phyloP scores from a whole-genome alignment of 805 yeast genomes.

The Wickerhamiella spandovensis region DNA sequence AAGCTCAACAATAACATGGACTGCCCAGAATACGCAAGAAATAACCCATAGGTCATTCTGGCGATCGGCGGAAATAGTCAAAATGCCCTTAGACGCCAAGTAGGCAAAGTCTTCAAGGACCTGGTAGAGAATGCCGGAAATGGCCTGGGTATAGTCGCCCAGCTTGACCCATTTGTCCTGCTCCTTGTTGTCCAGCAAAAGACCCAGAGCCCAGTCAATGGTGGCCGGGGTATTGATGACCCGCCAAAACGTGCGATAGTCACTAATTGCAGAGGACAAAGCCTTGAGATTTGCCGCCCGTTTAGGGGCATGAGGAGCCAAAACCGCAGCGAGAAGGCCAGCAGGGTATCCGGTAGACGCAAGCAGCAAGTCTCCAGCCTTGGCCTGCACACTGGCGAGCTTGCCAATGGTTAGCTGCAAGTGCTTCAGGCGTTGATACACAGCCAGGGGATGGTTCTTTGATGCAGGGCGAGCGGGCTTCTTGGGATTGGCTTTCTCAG shows the following conservation, averaged over 20 bases:
- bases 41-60: slow-evolving; percentile 25
- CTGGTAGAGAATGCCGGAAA: slow-evolving; percentile 27
- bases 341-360: slow-evolving; percentile 22
- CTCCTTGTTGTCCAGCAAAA: slow-evolving; percentile 20
- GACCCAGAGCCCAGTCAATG: slow-evolving; percentile 26
- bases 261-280: slow-evolving; percentile 12
- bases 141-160: slow-evolving; percentile 25
- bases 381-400: slow-evolving; percentile 9
- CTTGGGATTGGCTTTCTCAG: neutral
- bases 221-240: slow-evolving; percentile 27
- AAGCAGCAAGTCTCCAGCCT: slow-evolving; percentile 15
- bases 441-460: neutral
- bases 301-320: slow-evolving; percentile 3
- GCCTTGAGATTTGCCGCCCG: slow-evolving; percentile 6
- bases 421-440: slow-evolving; percentile 10
- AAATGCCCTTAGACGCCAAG: slow-evolving; percentile 25
- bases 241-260: slow-evolving; percentile 26
- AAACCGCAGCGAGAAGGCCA: slow-evolving; percentile 13
- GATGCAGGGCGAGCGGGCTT: neutral
- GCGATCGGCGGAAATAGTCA: slow-evolving; percentile 19
- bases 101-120: slow-evolving; percentile 30
- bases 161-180: slow-evolving; percentile 20
- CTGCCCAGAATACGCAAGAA: slow-evolving; percentile 28
- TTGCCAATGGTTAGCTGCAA: slow-evolving; percentile 5
- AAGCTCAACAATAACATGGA: slow-evolving; percentile 27